Percentiles rank a stretch among this genome's conserved stretches.
Evolutionary conservation across 768 basidiomycete species (phyloP).

Genomic region (Russula ochroleuca): DNA sequence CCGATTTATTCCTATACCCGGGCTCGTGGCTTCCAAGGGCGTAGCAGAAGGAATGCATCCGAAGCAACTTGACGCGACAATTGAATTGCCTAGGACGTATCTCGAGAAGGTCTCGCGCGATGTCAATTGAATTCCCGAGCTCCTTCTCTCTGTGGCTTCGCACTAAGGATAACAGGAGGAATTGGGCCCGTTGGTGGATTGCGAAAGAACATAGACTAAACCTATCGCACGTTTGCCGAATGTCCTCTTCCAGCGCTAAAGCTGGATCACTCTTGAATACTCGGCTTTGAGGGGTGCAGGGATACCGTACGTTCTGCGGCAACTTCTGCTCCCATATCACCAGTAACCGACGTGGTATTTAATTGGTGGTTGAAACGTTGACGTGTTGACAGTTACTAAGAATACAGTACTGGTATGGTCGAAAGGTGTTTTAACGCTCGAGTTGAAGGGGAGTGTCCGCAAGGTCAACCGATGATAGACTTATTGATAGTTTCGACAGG

Average conservation of each 20-base stretch:
- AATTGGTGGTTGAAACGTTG: too few relatives aligned
- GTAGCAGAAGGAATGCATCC: not conserved
- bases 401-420: too few relatives aligned
- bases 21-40: not conserved
- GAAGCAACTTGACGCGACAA: slow-evolving; percentile 1
- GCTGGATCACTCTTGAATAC: not conserved
- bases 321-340: too few relatives aligned
- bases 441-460: slow-evolving; percentile 13
- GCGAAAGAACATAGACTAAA: not conserved
- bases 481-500: not conserved
- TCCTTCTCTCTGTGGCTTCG: not conserved
- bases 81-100: slow-evolving; percentile 1
- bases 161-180: not conserved
- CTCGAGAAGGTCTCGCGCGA: not conserved
- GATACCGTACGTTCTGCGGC: too few relatives aligned
- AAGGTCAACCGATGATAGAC: not conserved
- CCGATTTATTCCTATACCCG: not conserved
- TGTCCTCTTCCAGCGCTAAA: not conserved
- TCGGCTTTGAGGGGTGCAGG: not conserved
- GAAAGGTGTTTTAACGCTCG: not conserved
- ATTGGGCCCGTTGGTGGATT: not conserved
- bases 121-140: not conserved
- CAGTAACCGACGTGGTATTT: too few relatives aligned
- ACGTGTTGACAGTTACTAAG: too few relatives aligned
- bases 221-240: not conserved